Conservation (phyloP, 2,329 filamentous ascomycete genomes). For the Neoarthrinium moseri region DNA sequence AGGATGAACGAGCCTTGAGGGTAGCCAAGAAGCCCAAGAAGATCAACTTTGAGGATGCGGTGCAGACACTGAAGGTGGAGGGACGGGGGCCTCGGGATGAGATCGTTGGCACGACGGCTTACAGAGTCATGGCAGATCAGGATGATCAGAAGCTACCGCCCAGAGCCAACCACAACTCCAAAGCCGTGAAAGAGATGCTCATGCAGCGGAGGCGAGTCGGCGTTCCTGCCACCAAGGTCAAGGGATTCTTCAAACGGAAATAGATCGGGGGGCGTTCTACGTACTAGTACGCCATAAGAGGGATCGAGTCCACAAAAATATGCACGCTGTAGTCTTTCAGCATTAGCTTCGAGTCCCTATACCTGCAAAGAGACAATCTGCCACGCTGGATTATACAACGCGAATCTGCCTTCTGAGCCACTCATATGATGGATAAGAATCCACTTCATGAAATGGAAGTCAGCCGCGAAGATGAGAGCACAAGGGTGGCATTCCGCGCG, state of each 20-base stretch:
- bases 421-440: too few species aligned
- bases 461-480: too few species aligned
- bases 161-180: slow-evolving; percentile 40
- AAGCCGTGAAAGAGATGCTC: slow-evolving; percentile 41
- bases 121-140: slow-evolving; percentile 44
- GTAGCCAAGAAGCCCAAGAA: slow-evolving; percentile 34
- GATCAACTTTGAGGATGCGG: slow-evolving; percentile 41
- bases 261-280: slow-evolving; percentile 9
- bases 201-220: slow-evolving; percentile 41
- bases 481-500: too few species aligned
- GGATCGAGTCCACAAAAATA: too few species aligned
- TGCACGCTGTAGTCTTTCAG: too few species aligned
- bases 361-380: too few species aligned
- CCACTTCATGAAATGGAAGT: too few species aligned
- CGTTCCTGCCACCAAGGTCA: slow-evolving; percentile 27
- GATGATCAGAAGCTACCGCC: slow-evolving; percentile 49
- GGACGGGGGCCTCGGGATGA: slow-evolving; percentile 43
- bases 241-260: slow-evolving; percentile 44
- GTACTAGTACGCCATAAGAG: background rate
- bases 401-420: too few species aligned
- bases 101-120: slow-evolving; percentile 52
- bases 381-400: too few species aligned
- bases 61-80: slow-evolving; percentile 35
- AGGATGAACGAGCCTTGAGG: slow-evolving; percentile 18
- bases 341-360: too few species aligned